Evolutionary conservation across 495 filamentous ascomycete species (phyloP).

Genomic region (Penicillium lagena): DNA sequence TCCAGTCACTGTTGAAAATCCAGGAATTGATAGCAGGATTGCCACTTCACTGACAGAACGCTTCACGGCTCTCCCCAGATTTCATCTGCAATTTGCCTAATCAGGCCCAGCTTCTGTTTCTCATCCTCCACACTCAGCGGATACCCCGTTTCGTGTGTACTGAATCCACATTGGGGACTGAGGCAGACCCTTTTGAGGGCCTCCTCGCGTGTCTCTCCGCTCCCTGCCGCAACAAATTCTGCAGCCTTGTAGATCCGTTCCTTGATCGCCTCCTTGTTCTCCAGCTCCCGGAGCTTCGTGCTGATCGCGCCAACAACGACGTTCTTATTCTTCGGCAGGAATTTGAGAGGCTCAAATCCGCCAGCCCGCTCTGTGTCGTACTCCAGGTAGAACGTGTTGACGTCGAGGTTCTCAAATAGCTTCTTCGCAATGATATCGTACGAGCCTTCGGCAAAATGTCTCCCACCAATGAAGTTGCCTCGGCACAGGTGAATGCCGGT

Average conservation of each 20-base stretch:
- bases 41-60: no score
- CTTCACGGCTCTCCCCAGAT: slow-evolving; percentile 30
- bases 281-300: slow-evolving; percentile 56
- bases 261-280: slow-evolving; percentile 56
- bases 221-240: slow-evolving; percentile 49
- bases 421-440: slow-evolving; percentile 63
- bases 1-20: no score
- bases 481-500: slow-evolving; percentile 62
- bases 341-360: slow-evolving; percentile 57
- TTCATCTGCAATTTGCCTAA: slow-evolving; percentile 43
- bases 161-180: slow-evolving; percentile 65
- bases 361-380: slow-evolving; percentile 62
- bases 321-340: slow-evolving; percentile 57
- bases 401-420: slow-evolving; percentile 57
- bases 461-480: slow-evolving; percentile 43
- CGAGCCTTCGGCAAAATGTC: slow-evolving; percentile 58
- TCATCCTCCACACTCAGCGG: slow-evolving; percentile 54
- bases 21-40: no score
- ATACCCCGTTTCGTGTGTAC: slow-evolving; percentile 58
- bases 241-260: slow-evolving; percentile 52
- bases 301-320: slow-evolving; percentile 62
- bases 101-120: slow-evolving; percentile 43
- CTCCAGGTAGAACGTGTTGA: slow-evolving; percentile 64
- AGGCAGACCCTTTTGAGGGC: slow-evolving; percentile 55
- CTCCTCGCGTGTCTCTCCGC: slow-evolving; percentile 32